phyloP scores from a whole-genome alignment of 2,329 filamentous ascomycete species.

The Nigrograna mackinnonii region DNA sequence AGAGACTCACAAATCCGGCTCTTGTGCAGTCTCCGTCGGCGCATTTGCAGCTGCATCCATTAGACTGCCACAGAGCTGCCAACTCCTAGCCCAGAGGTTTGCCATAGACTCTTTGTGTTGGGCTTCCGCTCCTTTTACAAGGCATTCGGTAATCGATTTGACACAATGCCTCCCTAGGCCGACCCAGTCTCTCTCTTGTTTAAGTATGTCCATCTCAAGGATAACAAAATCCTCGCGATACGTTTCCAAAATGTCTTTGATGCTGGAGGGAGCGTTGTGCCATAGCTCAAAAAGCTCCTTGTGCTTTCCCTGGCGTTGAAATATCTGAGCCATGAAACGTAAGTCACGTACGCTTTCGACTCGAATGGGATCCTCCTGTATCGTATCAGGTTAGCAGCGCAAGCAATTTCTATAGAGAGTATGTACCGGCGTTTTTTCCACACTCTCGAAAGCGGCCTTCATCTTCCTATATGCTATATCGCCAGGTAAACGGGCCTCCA shows the following conservation, averaged over 20 bases:
- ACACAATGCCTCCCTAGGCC: neutral
- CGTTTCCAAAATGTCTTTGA: constrained; percentile 20
- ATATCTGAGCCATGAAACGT: constrained; percentile 38
- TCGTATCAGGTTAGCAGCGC: constrained; percentile 9
- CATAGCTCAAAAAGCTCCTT: constrained; percentile 30
- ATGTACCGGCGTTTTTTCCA: constrained; percentile 21
- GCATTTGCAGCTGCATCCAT: constrained; percentile 10
- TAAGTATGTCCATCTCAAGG: constrained; percentile 17
- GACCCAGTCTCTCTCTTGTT: constrained; percentile 7
- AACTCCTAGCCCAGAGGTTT: constrained; percentile 11
- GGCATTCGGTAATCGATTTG: neutral
- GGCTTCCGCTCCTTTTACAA: no score
- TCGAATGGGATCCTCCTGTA: constrained; percentile 27
- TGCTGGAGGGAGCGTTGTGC: constrained; percentile 15
- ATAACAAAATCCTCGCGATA: constrained; percentile 25
- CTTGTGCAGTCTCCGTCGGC: neutral
- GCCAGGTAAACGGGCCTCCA: neutral
- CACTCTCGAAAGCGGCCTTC: neutral
- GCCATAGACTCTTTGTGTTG: no score
- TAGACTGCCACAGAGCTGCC: constrained; percentile 21
- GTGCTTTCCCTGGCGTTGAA: constrained; percentile 22
- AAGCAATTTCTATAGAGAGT: neutral
- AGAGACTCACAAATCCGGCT: neutral
- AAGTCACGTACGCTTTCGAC: constrained; percentile 34
- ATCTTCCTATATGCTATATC: neutral